A percentile compares a stretch with the other conserved stretches of the same genome.
Conservation (phyloP, 2,329 filamentous ascomycete species). For the Fusarium denticulatum region DNA sequence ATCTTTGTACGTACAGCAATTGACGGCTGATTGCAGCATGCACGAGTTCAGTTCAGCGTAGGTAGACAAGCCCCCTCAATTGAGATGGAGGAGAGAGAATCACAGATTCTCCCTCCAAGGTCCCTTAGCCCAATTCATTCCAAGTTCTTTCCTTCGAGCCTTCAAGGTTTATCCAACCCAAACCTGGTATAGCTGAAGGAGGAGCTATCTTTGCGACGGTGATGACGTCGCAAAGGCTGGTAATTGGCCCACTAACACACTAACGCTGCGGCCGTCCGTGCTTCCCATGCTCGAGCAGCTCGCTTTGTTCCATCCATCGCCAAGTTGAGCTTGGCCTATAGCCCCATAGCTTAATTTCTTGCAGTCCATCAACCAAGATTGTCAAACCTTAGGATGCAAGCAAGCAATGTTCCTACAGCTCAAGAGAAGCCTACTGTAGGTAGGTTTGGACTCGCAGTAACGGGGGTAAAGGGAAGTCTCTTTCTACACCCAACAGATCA, state of each 20-base stretch:
- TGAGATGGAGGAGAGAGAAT: neutral
- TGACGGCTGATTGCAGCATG: conserved; percentile 33
- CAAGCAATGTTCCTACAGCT: neutral
- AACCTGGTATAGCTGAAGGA: conserved; percentile 17
- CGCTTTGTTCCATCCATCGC: neutral
- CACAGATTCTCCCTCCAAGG: neutral
- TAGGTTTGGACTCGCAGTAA: neutral
- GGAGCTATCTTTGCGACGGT: conserved; percentile 23
- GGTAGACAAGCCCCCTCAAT: neutral
- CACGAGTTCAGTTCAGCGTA: conserved; percentile 11
- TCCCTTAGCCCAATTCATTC: conserved; percentile 2
- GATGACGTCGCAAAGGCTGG: conserved; percentile 29
- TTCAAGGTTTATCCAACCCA: conserved; percentile 25
- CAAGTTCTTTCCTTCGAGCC: conserved; percentile 20
- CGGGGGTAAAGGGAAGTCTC: neutral
- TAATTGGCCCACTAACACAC: conserved; percentile 30
- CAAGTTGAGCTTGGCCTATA: neutral
- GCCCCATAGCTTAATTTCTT: conserved; percentile 28
- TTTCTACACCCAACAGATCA: neutral
- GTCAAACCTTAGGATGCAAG: neutral
- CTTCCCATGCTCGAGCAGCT: conserved; percentile 1
- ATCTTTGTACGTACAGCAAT: conserved; percentile 28
- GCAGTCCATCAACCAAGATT: conserved; percentile 3
- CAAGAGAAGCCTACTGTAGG: neutral
- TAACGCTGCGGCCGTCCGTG: conserved; percentile 12